Percentiles rank a stretch among this genome's conserved stretches.
Evolutionary conservation across 331 rosid genomes (phyloP).

Genomic region (Dryas integrifolia): DNA sequence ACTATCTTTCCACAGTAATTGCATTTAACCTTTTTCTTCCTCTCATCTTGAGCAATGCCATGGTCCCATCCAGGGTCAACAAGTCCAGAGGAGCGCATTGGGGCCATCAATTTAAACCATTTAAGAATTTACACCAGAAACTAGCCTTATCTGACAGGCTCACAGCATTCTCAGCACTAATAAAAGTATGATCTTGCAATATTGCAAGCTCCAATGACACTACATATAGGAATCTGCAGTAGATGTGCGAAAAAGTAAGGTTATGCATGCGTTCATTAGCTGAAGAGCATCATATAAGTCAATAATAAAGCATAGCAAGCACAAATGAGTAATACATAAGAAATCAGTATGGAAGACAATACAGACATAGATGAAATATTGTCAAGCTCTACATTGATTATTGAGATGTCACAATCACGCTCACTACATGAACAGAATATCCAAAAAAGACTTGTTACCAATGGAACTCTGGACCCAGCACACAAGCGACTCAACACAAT

Average conservation of each 20-base stretch:
- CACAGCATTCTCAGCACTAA: conserved; percentile 10
- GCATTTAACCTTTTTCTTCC: conserved; percentile 94
- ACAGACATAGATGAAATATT: not conserved
- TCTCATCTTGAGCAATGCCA: conserved; percentile 90
- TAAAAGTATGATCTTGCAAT: not conserved
- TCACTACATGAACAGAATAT: not conserved
- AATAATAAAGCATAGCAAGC: not conserved
- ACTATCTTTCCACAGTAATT: conserved; percentile 95
- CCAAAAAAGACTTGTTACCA: not conserved
- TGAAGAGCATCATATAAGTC: not conserved
- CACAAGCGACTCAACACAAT: conserved; percentile 8
- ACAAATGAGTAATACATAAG: not conserved
- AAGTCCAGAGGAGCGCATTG: conserved; percentile 72
- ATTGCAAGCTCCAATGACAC: conserved; percentile 5
- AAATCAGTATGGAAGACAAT: not conserved
- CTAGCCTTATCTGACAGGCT: conserved; percentile 23
- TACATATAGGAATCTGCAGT: conserved; percentile 7
- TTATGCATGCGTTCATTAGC: too few relatives aligned
- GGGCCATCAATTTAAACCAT: conserved; percentile 46
- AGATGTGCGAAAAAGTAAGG: not conserved
- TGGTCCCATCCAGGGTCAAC: conserved; percentile 99
- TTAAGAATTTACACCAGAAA: conserved; percentile 22
- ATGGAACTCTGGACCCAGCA: not conserved
- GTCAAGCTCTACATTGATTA: not conserved
- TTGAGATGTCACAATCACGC: not conserved